Conservation (phyloP, 345 rosid genomes). For the Lepidium sativum region DNA sequence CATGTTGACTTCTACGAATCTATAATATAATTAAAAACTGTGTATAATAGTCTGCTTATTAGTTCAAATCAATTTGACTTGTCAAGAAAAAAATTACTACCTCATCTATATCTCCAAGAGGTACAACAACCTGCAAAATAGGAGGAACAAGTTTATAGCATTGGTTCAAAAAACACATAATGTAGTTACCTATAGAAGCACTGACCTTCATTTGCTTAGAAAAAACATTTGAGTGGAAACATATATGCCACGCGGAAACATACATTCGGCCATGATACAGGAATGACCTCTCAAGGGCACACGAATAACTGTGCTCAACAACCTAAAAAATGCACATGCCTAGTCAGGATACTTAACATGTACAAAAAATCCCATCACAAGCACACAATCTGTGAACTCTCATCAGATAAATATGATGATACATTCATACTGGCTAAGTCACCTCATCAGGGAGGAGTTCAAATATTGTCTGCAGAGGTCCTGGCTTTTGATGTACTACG, state of each 20-base stretch:
- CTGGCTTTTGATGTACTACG: conserved; percentile 93
- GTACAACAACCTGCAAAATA: conserved; percentile 64
- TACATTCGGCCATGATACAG: conserved; percentile 98
- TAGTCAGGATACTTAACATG: background rate
- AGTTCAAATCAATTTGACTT: background rate
- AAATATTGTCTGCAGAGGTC: conserved; percentile 90
- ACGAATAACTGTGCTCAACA: conserved; percentile 83
- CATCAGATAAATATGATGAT: background rate
- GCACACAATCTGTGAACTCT: background rate
- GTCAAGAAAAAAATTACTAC: conserved; percentile 31
- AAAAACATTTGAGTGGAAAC: conserved; percentile 97
- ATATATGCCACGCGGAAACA: conserved; percentile 96
- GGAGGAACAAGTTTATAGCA: background rate
- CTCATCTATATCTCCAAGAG: conserved; percentile 95
- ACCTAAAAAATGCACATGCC: conserved; percentile 39
- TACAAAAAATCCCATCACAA: background rate
- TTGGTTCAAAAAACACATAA: background rate
- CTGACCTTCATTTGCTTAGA: conserved; percentile 99
- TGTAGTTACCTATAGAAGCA: background rate
- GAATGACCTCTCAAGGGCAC: conserved; percentile 97
- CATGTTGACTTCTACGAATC: conserved; percentile 97
- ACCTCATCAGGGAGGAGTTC: conserved; percentile 87
- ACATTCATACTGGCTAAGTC: conserved; percentile 15
- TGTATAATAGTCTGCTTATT: background rate
- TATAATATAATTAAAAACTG: conserved; percentile 21